phyloP scores from a whole-genome alignment of 306 rosid species.

The Malus sylvestris region DNA sequence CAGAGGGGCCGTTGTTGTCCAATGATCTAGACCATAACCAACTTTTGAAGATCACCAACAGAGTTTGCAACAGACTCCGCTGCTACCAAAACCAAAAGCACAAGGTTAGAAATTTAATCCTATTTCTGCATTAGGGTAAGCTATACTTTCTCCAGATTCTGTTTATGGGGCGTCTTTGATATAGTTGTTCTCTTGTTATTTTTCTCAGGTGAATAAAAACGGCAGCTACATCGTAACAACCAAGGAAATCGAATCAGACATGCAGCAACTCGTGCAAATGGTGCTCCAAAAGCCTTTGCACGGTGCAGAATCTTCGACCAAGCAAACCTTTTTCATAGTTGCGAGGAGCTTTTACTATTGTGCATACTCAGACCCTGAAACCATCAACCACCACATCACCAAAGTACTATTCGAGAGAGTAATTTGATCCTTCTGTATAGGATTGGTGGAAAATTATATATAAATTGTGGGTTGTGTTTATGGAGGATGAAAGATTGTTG shows the following conservation, averaged over 20 bases:
- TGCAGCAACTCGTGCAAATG: conserved; percentile 62
- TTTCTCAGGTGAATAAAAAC: conserved; percentile 29
- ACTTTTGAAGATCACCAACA: conserved; percentile 50
- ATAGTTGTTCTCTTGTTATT: no score
- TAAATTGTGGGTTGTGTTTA: no score
- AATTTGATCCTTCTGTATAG: conserved; percentile 7
- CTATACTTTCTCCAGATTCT: no score
- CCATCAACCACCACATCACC: conserved; percentile 57
- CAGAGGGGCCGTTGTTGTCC: conserved; percentile 25
- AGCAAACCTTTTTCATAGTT: conserved; percentile 57
- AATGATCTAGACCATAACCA: conserved; percentile 28
- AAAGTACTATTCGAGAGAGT: conserved; percentile 74
- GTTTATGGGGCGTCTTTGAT: not conserved
- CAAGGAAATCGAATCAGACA: conserved; percentile 50
- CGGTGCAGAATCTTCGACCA: conserved; percentile 36
- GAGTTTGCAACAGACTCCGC: conserved; percentile 41
- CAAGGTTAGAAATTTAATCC: conserved; percentile 36
- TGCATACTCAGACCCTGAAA: conserved; percentile 51
- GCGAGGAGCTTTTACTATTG: conserved; percentile 61
- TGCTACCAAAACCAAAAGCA: conserved; percentile 32
- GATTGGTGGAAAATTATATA: not conserved
- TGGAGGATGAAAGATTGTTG: no score
- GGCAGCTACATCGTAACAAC: conserved; percentile 10
- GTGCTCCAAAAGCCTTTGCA: conserved; percentile 41
- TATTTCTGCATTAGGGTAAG: no score